Conservation (phyloP, 306 rosid genomes). For the Crotalaria pallida region DNA sequence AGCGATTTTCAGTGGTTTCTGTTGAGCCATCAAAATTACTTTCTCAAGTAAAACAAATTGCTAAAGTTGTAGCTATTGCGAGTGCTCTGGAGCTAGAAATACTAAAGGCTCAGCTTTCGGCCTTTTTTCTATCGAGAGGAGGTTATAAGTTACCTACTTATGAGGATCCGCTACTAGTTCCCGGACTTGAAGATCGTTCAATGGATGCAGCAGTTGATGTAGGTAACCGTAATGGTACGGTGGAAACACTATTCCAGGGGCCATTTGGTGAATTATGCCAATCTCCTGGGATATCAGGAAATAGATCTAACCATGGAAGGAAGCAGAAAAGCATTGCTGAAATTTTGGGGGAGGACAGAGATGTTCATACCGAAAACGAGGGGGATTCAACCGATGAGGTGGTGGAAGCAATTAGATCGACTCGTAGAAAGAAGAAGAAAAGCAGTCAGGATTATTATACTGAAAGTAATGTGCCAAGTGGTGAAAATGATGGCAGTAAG, state of each 20-base stretch:
- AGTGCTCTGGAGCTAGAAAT: slow-evolving; percentile 45
- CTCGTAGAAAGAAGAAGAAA: slow-evolving; percentile 37
- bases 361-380: slow-evolving; percentile 22
- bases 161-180: slow-evolving; percentile 40
- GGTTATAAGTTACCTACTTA: slow-evolving; percentile 44
- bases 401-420: slow-evolving; percentile 7
- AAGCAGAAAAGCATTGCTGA: slow-evolving; percentile 79
- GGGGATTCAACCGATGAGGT: slow-evolving; percentile 20
- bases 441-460: slow-evolving; percentile 21
- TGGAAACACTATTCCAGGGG: slow-evolving; percentile 48
- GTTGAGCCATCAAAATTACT: slow-evolving; percentile 44
- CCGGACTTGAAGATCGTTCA: slow-evolving; percentile 54
- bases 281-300: slow-evolving; percentile 24
- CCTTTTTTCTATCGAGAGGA: slow-evolving; percentile 49
- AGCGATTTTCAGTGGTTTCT: slow-evolving; percentile 28
- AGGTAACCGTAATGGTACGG: neutral
- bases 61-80: slow-evolving; percentile 2
- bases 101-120: slow-evolving; percentile 48
- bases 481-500: slow-evolving; percentile 19
- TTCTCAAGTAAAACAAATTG: slow-evolving; percentile 46
- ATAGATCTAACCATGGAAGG: slow-evolving; percentile 37
- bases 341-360: slow-evolving; percentile 45
- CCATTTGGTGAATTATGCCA: slow-evolving; percentile 30
- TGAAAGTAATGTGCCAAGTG: slow-evolving; percentile 1
- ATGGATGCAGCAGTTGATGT: slow-evolving; percentile 11